A percentile compares a stretch with the other conserved stretches of the same genome.
Evolutionary conservation across 495 filamentous ascomycete species (phyloP).

Genomic region (Penicillium nucicola): DNA sequence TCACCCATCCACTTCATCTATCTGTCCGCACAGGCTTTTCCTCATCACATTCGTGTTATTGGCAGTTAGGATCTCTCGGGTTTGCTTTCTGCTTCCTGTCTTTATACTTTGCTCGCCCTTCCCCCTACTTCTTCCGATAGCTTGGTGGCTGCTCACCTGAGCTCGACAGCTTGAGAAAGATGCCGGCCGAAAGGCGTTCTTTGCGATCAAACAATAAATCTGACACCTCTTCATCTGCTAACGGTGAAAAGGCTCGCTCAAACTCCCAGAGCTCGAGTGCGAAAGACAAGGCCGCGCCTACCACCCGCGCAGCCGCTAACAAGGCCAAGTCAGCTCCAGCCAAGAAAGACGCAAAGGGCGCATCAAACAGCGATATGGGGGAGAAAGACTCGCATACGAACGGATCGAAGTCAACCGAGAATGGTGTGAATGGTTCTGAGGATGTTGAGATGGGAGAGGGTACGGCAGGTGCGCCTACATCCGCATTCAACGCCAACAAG

Average conservation of each 20-base stretch:
- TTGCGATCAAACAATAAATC: slow-evolving; percentile 56
- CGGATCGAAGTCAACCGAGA: slow-evolving; percentile 69
- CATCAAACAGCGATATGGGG: slow-evolving; percentile 44
- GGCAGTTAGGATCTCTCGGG: slow-evolving; percentile 13
- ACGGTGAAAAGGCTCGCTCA: slow-evolving; percentile 52
- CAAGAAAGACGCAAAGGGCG: slow-evolving; percentile 51
- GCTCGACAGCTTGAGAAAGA: slow-evolving; percentile 41
- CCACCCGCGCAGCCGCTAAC: slow-evolving; percentile 41
- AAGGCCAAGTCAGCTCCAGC: slow-evolving; percentile 49
- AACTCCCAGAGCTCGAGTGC: slow-evolving; percentile 50
- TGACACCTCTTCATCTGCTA: slow-evolving; percentile 54
- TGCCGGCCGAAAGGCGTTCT: slow-evolving; percentile 56
- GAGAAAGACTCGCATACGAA: slow-evolving; percentile 64
- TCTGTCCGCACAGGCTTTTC: slow-evolving; percentile 18
- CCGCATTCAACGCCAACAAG: slow-evolving; percentile 54
- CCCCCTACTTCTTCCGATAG: slow-evolving; percentile 29
- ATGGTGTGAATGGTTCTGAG: slow-evolving; percentile 70
- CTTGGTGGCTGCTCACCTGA: slow-evolving; percentile 34
- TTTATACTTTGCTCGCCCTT: slow-evolving; percentile 13
- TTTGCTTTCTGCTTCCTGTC: slow-evolving; percentile 20
- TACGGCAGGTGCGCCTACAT: slow-evolving; percentile 55
- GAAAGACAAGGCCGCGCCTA: slow-evolving; percentile 46
- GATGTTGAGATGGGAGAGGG: slow-evolving; percentile 84
- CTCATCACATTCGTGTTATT: slow-evolving; percentile 21
- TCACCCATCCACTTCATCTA: slow-evolving; percentile 43